These are phyloP conservation scores for Massospora cicadina DNA, from an alignment of 371 early-diverging fungal species.

Conservation along the genomic window DNA sequence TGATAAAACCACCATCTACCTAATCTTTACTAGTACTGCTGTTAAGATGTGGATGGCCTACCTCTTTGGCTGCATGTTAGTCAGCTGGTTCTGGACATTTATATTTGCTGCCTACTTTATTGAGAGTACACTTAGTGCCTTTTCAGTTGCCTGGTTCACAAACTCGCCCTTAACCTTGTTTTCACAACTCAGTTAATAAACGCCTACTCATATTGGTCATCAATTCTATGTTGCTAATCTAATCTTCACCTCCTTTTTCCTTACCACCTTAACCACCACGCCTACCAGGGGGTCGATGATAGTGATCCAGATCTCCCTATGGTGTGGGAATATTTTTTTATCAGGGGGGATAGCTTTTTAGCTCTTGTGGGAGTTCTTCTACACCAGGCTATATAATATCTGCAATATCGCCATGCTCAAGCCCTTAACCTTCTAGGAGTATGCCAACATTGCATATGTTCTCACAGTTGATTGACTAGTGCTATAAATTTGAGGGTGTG, in stretches of 20 bases:
- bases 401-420: slow-evolving; percentile 68
- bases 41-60: slow-evolving; percentile 63
- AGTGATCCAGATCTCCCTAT: slow-evolving; percentile 90
- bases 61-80: slow-evolving; percentile 42
- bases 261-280: slow-evolving; percentile 93
- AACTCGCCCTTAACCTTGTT: slow-evolving; percentile 72
- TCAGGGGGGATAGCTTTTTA: slow-evolving; percentile 61
- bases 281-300: slow-evolving; percentile 88
- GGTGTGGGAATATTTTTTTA: slow-evolving; percentile 63
- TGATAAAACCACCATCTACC: slow-evolving; percentile 57
- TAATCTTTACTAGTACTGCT: slow-evolving; percentile 41
- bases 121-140: slow-evolving; percentile 63
- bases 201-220: slow-evolving; percentile 61
- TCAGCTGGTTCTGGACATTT: slow-evolving; percentile 38
- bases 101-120: slow-evolving; percentile 48
- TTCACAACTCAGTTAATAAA: slow-evolving; percentile 47
- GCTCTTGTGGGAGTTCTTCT: slow-evolving; percentile 64
- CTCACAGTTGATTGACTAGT: slow-evolving; percentile 37
- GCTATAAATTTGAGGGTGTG: slow-evolving; percentile 36
- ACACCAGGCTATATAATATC: slow-evolving; percentile 78
- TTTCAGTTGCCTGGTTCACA: slow-evolving; percentile 75
- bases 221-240: slow-evolving; percentile 70
- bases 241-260: slow-evolving; percentile 69
- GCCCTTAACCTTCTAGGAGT: slow-evolving; percentile 58
- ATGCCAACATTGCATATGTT: slow-evolving; percentile 54